phyloP scores from a whole-genome alignment of 2,329 filamentous ascomycete species.

The Arthrocladium fulminans region DNA sequence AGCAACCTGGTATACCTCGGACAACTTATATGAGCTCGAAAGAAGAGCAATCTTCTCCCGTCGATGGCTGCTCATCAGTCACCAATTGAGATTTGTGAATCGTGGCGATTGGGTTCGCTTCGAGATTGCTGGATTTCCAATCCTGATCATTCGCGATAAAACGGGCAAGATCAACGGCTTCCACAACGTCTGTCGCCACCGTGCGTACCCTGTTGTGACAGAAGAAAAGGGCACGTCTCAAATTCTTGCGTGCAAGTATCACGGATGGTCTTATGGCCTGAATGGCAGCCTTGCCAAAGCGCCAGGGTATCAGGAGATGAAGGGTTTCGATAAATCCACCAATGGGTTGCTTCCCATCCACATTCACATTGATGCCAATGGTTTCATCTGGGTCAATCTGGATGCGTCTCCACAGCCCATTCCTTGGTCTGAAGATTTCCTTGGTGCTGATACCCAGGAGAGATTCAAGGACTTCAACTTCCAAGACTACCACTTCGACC shows the following conservation, averaged over 20 bases:
- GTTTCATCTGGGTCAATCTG: slow-evolving; percentile 20
- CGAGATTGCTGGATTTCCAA: slow-evolving; percentile 39
- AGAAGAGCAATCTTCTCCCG: slow-evolving; percentile 41
- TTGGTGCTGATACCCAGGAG: slow-evolving; percentile 38
- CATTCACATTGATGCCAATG: background rate
- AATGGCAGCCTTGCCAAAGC: slow-evolving; percentile 51
- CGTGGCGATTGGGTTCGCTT: slow-evolving; percentile 31
- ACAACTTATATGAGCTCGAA: slow-evolving; percentile 41
- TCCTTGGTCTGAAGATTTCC: slow-evolving; percentile 48
- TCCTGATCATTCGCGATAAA: slow-evolving; percentile 45
- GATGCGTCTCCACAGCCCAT: background rate
- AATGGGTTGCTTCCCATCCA: slow-evolving; percentile 41
- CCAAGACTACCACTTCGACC: slow-evolving; percentile 49
- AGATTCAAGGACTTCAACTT: slow-evolving; percentile 42
- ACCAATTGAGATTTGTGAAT: slow-evolving; percentile 39
- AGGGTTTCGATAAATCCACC: slow-evolving; percentile 47
- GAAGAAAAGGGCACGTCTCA: background rate
- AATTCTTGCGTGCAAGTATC: slow-evolving; percentile 49
- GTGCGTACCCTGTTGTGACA: slow-evolving; percentile 46
- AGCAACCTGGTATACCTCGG: slow-evolving; percentile 42
- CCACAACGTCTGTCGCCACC: slow-evolving; percentile 54
- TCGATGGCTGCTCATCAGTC: slow-evolving; percentile 36
- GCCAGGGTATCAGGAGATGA: slow-evolving; percentile 48
- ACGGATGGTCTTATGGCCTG: slow-evolving; percentile 50
- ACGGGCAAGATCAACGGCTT: slow-evolving; percentile 48